Conservation (phyloP, 331 rosid species). For the Malus hybrid region DNA sequence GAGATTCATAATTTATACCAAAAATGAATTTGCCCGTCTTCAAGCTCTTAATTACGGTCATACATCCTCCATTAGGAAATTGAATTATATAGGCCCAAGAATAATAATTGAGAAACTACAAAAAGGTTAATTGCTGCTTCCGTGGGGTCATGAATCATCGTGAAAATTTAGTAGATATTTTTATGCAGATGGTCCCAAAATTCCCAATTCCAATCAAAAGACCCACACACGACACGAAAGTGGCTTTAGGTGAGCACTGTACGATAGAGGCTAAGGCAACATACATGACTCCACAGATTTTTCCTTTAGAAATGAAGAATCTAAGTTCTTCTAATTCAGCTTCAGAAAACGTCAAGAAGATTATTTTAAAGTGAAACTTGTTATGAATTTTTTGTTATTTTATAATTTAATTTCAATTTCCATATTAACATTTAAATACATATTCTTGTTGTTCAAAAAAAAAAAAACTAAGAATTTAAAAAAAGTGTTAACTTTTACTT, state of each 20-base stretch:
- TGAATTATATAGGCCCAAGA: background rate
- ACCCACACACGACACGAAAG: background rate
- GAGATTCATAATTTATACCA: too few species aligned
- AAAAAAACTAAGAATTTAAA: too few species aligned
- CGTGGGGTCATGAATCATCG: background rate
- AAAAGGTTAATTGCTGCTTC: background rate
- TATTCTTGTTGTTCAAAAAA: too few species aligned
- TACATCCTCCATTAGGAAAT: background rate
- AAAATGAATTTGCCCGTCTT: background rate
- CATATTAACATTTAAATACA: too few species aligned
- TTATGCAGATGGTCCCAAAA: background rate
- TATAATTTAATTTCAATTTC: too few species aligned
- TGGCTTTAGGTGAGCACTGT: background rate
- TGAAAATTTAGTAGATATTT: background rate
- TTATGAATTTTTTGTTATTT: too few species aligned
- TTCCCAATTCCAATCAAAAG: background rate
- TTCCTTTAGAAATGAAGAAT: too few species aligned
- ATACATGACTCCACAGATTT: background rate
- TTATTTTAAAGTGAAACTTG: too few species aligned
- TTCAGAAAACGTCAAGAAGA: too few species aligned
- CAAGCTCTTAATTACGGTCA: background rate
- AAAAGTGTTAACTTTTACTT: too few species aligned
- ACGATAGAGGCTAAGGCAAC: background rate
- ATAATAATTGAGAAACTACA: conserved; percentile 9
- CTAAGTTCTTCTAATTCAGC: too few species aligned